Base-by-base conservation (phyloP, 208 protist genomes). In the Leishmania guyanensis region DNA sequence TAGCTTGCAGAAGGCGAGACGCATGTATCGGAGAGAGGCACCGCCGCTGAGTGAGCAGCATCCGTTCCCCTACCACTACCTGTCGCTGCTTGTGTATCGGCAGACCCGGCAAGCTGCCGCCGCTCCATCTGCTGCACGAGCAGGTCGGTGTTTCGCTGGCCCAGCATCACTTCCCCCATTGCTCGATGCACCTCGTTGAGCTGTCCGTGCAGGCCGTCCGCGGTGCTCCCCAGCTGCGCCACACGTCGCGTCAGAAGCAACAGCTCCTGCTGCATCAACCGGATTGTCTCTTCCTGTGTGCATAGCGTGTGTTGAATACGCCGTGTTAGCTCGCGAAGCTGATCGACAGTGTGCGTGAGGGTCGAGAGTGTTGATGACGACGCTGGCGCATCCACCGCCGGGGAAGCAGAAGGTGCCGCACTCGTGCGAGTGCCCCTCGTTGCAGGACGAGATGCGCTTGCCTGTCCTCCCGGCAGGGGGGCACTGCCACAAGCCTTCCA, bases 91-190 rank as follows among this genome's bases (percentile, higher is more conserved):
- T 70, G 39, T 74, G 36, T 54, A 12, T 29, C 8, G 8, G 26
- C 10, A 73, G 39, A 51, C 22, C 51, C 66, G 36, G 51, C 65
- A 8, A 91, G 72, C 12, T 93, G 85, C 50, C 85, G 77, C 26
- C 84, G 84, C 77, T 95, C 93, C 71, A 95, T 86, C 79, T 96
- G 93, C 53, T 86, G 84, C 62, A 95, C 83, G 20, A 96, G 86
- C 12, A 88, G 70, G 75, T 95, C 91, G 3, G 85, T 88, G 78
- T 92, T 94, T 60, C 86, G 84, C 83, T 92, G 85, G 48, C 88
- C 64, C 62, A 96, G 74, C 46, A 84, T 78, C 14, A 95, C 84
- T 65, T 92, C 90, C 0, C 91, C 92, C 48, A 89, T 83, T 1
- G 86, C 70, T 0, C 91, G 78, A 36, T 85, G 84, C 58, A 88